These are phyloP conservation scores for Cercospora zeae-maydis DNA, from an alignment of 2,329 filamentous ascomycete genomes.

Conservation along the genomic window DNA sequence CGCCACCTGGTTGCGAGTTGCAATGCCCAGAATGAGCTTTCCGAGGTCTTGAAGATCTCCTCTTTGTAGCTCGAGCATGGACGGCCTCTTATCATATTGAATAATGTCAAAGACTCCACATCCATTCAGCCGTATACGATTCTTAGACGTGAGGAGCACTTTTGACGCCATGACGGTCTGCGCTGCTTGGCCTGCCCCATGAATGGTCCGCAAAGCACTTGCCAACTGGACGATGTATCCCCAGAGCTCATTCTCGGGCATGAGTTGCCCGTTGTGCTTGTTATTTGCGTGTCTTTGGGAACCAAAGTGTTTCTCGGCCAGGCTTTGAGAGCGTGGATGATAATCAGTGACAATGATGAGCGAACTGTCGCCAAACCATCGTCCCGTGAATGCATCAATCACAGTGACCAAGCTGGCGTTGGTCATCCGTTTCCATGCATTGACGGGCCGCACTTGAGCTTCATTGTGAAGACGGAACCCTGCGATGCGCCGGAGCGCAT, in stretches of 20 bases:
- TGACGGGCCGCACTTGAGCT: slow-evolving; percentile 78
- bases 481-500: slow-evolving; percentile 81
- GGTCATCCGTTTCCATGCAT: slow-evolving; percentile 82
- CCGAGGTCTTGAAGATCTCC: slow-evolving; percentile 86
- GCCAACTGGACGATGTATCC: slow-evolving; percentile 88
- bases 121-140: slow-evolving; percentile 80
- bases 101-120: slow-evolving; percentile 89
- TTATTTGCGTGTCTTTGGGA: slow-evolving; percentile 14
- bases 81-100: slow-evolving; percentile 68
- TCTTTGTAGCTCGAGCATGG: slow-evolving; percentile 73
- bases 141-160: slow-evolving; percentile 84
- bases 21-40: slow-evolving; percentile 75
- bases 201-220: slow-evolving; percentile 81
- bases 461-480: slow-evolving; percentile 86
- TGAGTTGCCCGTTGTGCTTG: slow-evolving; percentile 19
- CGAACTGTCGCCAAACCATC: slow-evolving; percentile 90
- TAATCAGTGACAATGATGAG: slow-evolving; percentile 93
- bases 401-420: slow-evolving; percentile 80
- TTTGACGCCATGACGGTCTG: slow-evolving; percentile 84
- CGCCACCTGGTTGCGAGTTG: slow-evolving; percentile 53
- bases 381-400: slow-evolving; percentile 88
- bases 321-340: slow-evolving; percentile 82
- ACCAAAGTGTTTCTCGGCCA: slow-evolving; percentile 75
- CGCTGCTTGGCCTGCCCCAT: slow-evolving; percentile 75
- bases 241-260: slow-evolving; percentile 74